These are phyloP conservation scores for Malassezia sp. DNA, from an alignment of 1,284 basidiomycete species.

Conservation along the genomic window DNA sequence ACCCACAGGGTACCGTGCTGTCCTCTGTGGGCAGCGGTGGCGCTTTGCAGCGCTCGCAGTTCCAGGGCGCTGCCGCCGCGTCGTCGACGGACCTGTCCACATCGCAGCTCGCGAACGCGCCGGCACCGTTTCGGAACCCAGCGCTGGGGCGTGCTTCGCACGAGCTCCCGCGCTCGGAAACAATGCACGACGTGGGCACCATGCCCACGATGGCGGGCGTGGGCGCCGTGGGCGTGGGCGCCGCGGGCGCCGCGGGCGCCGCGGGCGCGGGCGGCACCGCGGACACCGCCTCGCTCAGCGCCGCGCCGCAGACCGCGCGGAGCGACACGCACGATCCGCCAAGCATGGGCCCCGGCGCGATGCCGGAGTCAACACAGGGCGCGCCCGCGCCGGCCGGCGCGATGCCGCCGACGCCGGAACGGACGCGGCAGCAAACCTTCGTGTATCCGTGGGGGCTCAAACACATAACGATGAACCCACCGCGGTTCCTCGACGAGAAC, in stretches of 20 bases:
- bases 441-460: conserved; percentile 46
- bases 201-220: too few species aligned
- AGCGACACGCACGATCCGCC: not conserved
- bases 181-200: not conserved
- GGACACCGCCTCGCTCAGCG: not conserved
- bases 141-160: not conserved
- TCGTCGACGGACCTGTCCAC: too few species aligned
- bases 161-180: not conserved
- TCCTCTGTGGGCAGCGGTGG: too few species aligned
- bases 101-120: not conserved
- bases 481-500: conserved; percentile 41
- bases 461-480: conserved; percentile 40
- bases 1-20: not conserved
- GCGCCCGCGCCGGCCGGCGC: not conserved
- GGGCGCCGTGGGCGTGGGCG: too few species aligned
- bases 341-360: too few species aligned
- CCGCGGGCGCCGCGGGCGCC: not conserved
- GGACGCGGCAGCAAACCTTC: conserved; percentile 20
- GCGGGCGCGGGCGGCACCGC: not conserved
- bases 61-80: too few species aligned
- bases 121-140: not conserved
- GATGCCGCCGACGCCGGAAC: conserved; percentile 4
- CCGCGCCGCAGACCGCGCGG: not conserved
- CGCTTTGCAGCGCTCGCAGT: not conserved
- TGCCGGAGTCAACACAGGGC: not conserved